phyloP scores from a whole-genome alignment of 805 yeast species.

The Maudiozyma pseudohumilis region DNA sequence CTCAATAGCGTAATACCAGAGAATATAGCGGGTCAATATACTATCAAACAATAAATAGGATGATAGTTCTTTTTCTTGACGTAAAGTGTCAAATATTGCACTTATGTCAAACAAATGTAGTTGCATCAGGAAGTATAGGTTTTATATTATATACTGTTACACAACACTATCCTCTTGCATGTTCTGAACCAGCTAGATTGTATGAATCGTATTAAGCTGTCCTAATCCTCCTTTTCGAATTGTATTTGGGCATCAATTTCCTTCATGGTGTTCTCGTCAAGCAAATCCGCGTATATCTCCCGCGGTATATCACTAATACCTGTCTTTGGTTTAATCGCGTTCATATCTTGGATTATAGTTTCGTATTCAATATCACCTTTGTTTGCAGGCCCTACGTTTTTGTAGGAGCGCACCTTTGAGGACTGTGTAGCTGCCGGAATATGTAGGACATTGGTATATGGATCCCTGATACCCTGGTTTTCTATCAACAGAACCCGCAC shows the following conservation, averaged over 20 bases:
- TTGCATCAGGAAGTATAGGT: no score
- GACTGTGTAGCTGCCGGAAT: conserved; percentile 75
- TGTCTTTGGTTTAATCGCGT: conserved; percentile 41
- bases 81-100: not conserved
- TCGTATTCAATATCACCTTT: conserved; percentile 34
- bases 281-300: conserved; percentile 47
- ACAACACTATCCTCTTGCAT: not conserved
- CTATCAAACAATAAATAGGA: no score
- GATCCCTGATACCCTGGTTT: conserved; percentile 57
- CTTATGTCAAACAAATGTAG: not conserved
- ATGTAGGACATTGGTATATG: conserved; percentile 75
- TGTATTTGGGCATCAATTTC: conserved; percentile 57
- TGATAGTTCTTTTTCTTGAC: no score
- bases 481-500: conserved; percentile 36
- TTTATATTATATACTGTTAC: no score
- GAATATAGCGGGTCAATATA: no score
- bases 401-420: conserved; percentile 28
- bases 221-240: conserved; percentile 36
- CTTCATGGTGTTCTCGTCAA: conserved; percentile 43
- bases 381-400: conserved; percentile 15
- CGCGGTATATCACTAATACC: conserved; percentile 55
- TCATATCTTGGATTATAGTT: conserved; percentile 37
- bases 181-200: not conserved
- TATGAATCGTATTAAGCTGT: no score
- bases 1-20: no score